Evolutionary conservation across 1,139 yeast species (phyloP).

Genomic region (Casaregolazyma lundiana): DNA sequence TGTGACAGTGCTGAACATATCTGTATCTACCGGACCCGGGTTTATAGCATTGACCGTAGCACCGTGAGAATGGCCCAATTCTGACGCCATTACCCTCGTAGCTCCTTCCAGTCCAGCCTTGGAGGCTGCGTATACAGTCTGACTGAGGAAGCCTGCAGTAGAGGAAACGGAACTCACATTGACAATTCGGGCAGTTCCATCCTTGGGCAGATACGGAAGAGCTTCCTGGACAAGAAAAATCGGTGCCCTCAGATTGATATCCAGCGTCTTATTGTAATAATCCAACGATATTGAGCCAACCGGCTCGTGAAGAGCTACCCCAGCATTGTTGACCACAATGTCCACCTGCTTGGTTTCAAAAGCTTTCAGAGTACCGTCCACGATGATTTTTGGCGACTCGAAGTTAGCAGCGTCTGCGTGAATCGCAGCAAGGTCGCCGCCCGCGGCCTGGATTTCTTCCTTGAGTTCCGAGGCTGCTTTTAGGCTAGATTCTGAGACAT

Average conservation of each 20-base stretch:
- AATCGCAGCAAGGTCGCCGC: slow-evolving; percentile 3
- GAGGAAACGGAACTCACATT: slow-evolving; percentile 17
- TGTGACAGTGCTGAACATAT: slow-evolving; percentile 14
- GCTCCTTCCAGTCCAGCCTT: slow-evolving; percentile 23
- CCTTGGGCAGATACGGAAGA: slow-evolving; percentile 19
- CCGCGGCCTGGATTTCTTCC: neutral
- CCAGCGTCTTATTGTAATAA: slow-evolving; percentile 18
- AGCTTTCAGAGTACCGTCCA: slow-evolving; percentile 5
- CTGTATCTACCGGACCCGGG: slow-evolving; percentile 25
- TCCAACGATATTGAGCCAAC: slow-evolving; percentile 18
- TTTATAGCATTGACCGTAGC: slow-evolving; percentile 21
- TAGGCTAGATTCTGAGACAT: slow-evolving; percentile 13
- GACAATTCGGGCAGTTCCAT: slow-evolving; percentile 16
- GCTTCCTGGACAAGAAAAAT: slow-evolving; percentile 23
- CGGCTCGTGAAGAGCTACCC: slow-evolving; percentile 12
- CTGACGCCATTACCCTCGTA: slow-evolving; percentile 19
- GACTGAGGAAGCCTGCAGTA: slow-evolving; percentile 12
- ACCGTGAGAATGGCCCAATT: slow-evolving; percentile 18
- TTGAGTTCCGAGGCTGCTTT: slow-evolving; percentile 3
- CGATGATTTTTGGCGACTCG: slow-evolving; percentile 15
- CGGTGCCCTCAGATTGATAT: slow-evolving; percentile 24
- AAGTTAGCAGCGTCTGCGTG: slow-evolving; percentile 29
- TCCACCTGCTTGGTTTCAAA: slow-evolving; percentile 8
- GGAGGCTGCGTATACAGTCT: slow-evolving; percentile 17
- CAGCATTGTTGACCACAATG: slow-evolving; percentile 15